Evolutionary conservation across 106 monocot species (phyloP).

Genomic region (Apostasia shenzhenica): DNA sequence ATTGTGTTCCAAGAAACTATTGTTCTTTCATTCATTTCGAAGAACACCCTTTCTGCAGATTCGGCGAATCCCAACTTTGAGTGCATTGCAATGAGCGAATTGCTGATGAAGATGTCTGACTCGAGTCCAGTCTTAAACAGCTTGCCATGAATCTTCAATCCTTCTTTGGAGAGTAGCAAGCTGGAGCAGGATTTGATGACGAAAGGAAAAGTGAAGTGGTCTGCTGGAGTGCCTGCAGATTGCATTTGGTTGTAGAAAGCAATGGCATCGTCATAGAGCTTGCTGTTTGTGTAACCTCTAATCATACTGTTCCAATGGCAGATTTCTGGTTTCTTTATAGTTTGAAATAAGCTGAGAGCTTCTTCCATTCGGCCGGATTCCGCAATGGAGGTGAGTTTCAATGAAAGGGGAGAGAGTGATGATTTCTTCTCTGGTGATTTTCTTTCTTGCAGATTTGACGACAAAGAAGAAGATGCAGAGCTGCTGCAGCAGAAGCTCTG

Average conservation of each 20-base stretch:
- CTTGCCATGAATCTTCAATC: conserved; percentile 37
- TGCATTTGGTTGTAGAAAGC: conserved; percentile 49
- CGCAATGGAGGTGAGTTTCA: conserved; percentile 12
- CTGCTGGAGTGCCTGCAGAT: conserved; percentile 12
- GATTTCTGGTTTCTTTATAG: conserved; percentile 23
- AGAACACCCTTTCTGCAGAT: conserved; percentile 56
- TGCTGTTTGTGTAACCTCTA: conserved; percentile 39
- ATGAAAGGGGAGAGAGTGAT: conserved; percentile 11
- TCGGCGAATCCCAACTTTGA: conserved; percentile 33
- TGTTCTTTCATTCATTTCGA: conserved; percentile 58
- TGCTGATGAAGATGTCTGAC: conserved; percentile 51
- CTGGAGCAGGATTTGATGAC: conserved; percentile 63
- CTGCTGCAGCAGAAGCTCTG: background rate
- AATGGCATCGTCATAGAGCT: conserved; percentile 40
- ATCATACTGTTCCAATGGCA: conserved; percentile 74
- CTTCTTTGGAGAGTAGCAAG: conserved; percentile 11
- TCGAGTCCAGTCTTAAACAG: conserved; percentile 62
- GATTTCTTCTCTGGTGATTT: background rate
- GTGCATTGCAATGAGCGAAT: conserved; percentile 69
- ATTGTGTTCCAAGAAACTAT: conserved; percentile 81
- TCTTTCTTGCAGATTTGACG: background rate
- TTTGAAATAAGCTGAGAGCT: conserved; percentile 28
- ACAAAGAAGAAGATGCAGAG: background rate
- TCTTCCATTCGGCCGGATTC: conserved; percentile 30
- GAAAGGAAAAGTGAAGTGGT: conserved; percentile 74